Evolutionary conservation across 140 eudicot genomes (phyloP), one percentile per base, ranked within the genome.

Genomic region (Senecio squalidus): DNA sequence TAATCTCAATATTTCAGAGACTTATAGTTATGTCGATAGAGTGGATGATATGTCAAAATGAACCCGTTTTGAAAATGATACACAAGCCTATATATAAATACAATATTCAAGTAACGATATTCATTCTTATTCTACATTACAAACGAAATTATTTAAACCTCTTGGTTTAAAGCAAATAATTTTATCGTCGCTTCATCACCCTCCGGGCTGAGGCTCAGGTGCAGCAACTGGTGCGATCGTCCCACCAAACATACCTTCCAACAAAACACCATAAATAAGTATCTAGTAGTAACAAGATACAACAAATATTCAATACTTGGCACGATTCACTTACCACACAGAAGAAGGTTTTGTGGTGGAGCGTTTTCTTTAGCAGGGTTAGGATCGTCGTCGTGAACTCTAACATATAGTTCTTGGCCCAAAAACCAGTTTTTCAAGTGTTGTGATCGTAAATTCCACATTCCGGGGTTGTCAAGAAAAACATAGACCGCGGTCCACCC

Each of bases 381-480:
- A 0, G 94, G 85, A 58, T 81, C 89, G 15, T 63, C 64, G 46
- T 85, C 77, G 31, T 81, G 77, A 70, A 85, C 95, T 52, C 86
- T 73, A 26, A 85, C 20, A 21, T 81, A 85, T 14, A 85, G 72
- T 60, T 81, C 86, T 76, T 76, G 76, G 3, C 89, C 95, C 36
- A 76, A 43, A 63, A 75, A 82, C 95, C 95, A 85, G 36, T 72
- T 57, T 58, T 70, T 73, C 66, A 85, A 52, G 61, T 78, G 82
- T 71, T 85, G 95, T 49, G 95, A 85, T 61, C 95, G 81, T 66
- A 85, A 76, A 72, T 82, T 85, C 95, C 95, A 85, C 89, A 81
- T 81, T 62, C 95, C 95, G 0, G 89, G 89, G 54, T 85, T 85
- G 70, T 85, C 95, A 3, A 81, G 61, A 44, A 78, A 81, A 23